Base-by-base conservation (phyloP, 2,329 filamentous ascomycete genomes). In the Daldinia eschscholtzii region DNA sequence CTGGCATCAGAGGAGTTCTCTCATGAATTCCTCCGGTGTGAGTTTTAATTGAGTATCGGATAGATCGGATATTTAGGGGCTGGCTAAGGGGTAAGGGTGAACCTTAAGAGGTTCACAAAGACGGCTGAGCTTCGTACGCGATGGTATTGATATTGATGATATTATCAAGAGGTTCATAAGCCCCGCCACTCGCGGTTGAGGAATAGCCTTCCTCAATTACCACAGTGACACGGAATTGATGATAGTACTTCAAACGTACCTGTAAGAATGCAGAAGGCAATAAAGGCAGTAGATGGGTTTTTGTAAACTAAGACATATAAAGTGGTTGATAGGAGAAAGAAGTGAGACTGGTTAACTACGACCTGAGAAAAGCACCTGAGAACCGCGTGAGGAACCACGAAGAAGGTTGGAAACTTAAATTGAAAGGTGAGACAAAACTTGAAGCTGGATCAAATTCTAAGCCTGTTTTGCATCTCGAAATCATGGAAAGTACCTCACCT, bases 371-470 rank as follows among this genome's bases (percentile, higher is more conserved):
- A 39, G 12, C 26, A 30, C 26, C 26, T 37, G 30, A 62, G 58
- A 57, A 64, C 23, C 35, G 63, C 35, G 30, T 30, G 41, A 63
- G 23, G 33, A 35, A 28, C 50, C 35, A 60, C 58, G 62, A 65
- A 18, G 64, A 42, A 55, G 50, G 57, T 61, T 56, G 57, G 53
- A 63, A 70, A 65, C 60, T 57, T 64, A 68, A 65, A 64, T 64
- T 61, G 52, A 65, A 72, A 69, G 53, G 74, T 77, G 76, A 77
- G 75, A 77, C 76, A 72, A 72, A 15, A 75, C 60, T 64, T 66
- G 73, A 76, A 72, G 72, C 72, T 65, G 52, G 64, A 28, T 70
- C 65, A 72, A 70, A 52, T 56, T 67, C 28, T 42, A 59, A 63
- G 67, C 61, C 59, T 68, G 67, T 72, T 74, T 67, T 68, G 59